These are phyloP conservation scores for Salvia hispanica DNA, from an alignment of 257 asterid genomes.

Conservation along the genomic window DNA sequence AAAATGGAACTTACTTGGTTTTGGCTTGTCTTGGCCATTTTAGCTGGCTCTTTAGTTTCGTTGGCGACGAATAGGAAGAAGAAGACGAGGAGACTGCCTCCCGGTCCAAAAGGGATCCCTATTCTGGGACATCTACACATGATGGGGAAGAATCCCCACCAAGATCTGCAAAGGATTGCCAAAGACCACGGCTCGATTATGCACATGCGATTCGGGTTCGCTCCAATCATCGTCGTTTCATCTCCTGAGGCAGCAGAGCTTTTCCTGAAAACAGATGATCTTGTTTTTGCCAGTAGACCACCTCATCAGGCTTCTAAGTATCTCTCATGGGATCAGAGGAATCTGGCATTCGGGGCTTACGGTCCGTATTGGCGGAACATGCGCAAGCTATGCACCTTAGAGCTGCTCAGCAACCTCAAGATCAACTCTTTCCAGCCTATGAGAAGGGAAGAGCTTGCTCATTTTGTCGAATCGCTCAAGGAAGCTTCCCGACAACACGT, in stretches of 20 bases:
- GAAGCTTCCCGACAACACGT: conserved; percentile 10
- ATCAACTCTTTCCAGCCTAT: conserved; percentile 44
- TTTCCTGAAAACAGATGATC: conserved; percentile 53
- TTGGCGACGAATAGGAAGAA: conserved; percentile 5
- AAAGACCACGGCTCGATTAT: conserved; percentile 51
- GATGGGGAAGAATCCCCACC: conserved; percentile 56
- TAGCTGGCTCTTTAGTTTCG: conserved; percentile 15
- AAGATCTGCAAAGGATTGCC: conserved; percentile 44
- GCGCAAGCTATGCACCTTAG: conserved; percentile 54
- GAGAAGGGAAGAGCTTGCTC: conserved; percentile 46
- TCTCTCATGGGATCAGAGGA: conserved; percentile 46
- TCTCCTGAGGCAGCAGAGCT: conserved; percentile 54
- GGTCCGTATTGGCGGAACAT: conserved; percentile 67
- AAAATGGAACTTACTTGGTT: conserved; percentile 29
- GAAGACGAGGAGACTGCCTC: conserved; percentile 34
- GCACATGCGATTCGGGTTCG: conserved; percentile 46
- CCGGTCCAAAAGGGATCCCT: conserved; percentile 59
- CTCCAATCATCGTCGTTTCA: conserved; percentile 45
- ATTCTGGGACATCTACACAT: conserved; percentile 57
- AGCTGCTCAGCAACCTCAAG: conserved; percentile 44
- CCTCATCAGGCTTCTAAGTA: conserved; percentile 48
- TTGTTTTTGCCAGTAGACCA: conserved; percentile 51
- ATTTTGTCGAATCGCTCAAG: conserved; percentile 41
- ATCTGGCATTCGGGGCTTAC: conserved; percentile 37
- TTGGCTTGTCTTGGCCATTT: conserved; percentile 14